Evolutionary conservation across 2,329 filamentous ascomycete genomes (phyloP).

Genomic region (Alternaria longipes): DNA sequence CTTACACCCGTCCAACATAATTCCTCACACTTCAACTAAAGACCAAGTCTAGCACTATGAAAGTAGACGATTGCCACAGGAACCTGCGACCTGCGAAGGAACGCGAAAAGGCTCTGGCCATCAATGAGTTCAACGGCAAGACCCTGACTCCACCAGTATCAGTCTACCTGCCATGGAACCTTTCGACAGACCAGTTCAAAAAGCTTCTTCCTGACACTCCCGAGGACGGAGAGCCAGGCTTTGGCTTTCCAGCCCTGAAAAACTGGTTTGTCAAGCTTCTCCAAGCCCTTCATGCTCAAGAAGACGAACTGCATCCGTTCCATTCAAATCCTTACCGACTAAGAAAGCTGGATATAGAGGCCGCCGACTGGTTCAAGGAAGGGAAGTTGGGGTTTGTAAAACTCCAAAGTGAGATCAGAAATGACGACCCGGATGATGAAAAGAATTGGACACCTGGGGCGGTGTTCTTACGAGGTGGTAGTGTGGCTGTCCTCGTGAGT

Average conservation of each 20-base stretch:
- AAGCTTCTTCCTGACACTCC: constrained; percentile 10
- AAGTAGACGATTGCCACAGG: background rate
- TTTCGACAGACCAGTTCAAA: constrained; percentile 49
- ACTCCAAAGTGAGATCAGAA: constrained; percentile 63
- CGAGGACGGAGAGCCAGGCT: constrained; percentile 17
- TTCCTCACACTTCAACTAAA: background rate
- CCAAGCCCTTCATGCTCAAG: constrained; percentile 59
- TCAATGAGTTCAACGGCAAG: constrained; percentile 13
- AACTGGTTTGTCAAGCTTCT: constrained; percentile 63
- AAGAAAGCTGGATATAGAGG: constrained; percentile 62
- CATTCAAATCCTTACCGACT: constrained; percentile 62
- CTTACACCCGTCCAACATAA: background rate
- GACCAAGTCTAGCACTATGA: background rate
- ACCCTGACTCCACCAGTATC: constrained; percentile 44
- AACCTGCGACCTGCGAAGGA: background rate
- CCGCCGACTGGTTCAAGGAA: constrained; percentile 61
- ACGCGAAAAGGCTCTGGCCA: background rate
- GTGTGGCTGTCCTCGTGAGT: constrained; percentile 65
- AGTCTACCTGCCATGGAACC: constrained; percentile 55
- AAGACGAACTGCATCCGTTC: constrained; percentile 59
- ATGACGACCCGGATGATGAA: constrained; percentile 14
- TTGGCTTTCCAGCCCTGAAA: constrained; percentile 63
- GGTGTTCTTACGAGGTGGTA: constrained; percentile 67
- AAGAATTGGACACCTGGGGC: constrained; percentile 62
- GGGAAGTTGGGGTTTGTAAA: constrained; percentile 65